phyloP scores from a whole-genome alignment of 345 rosid genomes.

The Jatropha curcas region DNA sequence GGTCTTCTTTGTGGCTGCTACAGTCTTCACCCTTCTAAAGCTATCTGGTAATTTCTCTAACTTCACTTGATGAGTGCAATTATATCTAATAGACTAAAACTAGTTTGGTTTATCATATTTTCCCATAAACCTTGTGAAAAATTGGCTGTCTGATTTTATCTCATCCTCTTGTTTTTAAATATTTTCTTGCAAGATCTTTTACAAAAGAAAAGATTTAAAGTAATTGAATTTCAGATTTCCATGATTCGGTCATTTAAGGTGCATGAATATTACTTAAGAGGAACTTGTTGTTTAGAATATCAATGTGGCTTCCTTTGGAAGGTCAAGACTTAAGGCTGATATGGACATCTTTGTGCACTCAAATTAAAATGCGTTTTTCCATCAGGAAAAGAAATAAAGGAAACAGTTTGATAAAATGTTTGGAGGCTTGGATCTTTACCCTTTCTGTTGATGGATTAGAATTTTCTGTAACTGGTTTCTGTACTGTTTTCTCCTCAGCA shows the following conservation, averaged over 20 bases:
- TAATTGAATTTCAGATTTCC: background rate
- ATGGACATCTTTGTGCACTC: background rate
- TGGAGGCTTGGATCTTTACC: background rate
- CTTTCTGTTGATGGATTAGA: background rate
- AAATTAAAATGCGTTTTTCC: background rate
- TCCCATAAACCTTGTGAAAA: background rate
- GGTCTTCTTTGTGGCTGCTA: constrained; percentile 93
- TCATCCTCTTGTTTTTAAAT: background rate
- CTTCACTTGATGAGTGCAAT: background rate
- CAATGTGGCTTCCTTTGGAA: constrained; percentile 4
- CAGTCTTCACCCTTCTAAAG: constrained; percentile 86
- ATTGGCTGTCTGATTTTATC: constrained; percentile 2
- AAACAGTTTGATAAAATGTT: background rate
- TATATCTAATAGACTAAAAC: background rate
- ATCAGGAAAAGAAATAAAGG: background rate
- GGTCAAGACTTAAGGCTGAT: background rate
- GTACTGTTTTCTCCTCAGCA: background rate
- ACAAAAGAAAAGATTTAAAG: background rate
- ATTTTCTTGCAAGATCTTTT: background rate
- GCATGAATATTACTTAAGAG: background rate
- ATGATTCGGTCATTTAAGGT: background rate
- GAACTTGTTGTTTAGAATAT: background rate
- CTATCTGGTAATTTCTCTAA: constrained; percentile 63
- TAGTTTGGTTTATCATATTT: constrained; percentile 5
- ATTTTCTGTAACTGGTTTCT: constrained; percentile 6